These are phyloP conservation scores for Pseudogymnoascus sp. DNA, from an alignment of 2,329 filamentous ascomycete genomes.

Conservation along the genomic window DNA sequence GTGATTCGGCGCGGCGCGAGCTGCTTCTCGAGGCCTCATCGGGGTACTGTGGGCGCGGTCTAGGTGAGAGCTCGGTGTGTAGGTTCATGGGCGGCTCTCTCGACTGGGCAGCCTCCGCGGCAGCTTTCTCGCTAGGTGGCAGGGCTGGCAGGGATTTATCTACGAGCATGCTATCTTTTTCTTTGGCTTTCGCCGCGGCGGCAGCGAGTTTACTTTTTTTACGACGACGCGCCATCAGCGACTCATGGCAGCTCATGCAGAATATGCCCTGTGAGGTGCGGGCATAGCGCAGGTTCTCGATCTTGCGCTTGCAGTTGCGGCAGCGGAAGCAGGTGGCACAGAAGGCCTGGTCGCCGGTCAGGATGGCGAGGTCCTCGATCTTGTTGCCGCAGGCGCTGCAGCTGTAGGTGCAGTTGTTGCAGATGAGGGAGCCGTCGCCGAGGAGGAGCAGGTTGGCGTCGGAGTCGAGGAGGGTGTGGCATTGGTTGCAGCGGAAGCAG, in stretches of 20 bases:
- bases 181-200: slow-evolving; percentile 53
- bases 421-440: slow-evolving; percentile 95
- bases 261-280: slow-evolving; percentile 97
- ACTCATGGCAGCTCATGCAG: slow-evolving; percentile 98
- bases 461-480: slow-evolving; percentile 90
- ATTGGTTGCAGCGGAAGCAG: slow-evolving; percentile 97
- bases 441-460: slow-evolving; percentile 95
- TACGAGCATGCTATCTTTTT: slow-evolving; percentile 62
- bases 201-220: slow-evolving; percentile 71
- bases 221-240: slow-evolving; percentile 82
- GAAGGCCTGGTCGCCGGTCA: slow-evolving; percentile 96
- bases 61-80: slow-evolving; percentile 63
- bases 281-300: slow-evolving; percentile 95
- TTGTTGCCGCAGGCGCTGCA: slow-evolving; percentile 95
- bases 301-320: slow-evolving; percentile 97
- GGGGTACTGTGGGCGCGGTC: slow-evolving; percentile 47
- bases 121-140: slow-evolving; percentile 65
- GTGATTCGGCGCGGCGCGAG: slow-evolving; percentile 46
- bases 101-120: slow-evolving; percentile 52
- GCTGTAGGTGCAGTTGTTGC: slow-evolving; percentile 99
- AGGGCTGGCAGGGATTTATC: slow-evolving; percentile 93
- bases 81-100: slow-evolving; percentile 25
- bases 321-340: slow-evolving; percentile 96
- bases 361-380: slow-evolving; percentile 94
- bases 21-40: slow-evolving; percentile 50